phyloP scores from a whole-genome alignment of 305 asterid genomes.

The Solanum hybrid region DNA sequence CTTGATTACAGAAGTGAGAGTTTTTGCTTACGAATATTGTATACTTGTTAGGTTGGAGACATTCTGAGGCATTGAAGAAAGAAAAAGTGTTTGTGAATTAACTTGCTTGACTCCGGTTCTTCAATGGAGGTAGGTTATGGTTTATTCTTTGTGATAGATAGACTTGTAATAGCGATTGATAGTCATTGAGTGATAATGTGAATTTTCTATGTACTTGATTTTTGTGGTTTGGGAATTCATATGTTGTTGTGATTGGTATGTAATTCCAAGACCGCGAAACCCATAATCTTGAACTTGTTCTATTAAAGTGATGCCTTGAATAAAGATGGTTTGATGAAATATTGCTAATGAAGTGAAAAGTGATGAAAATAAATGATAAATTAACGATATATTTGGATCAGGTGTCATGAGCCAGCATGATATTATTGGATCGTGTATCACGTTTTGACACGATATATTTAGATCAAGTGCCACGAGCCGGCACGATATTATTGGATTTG shows the following conservation, averaged over 20 bases:
- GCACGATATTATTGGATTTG: background rate
- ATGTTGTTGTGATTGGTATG: background rate
- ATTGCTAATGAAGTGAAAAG: background rate
- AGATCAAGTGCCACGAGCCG: background rate
- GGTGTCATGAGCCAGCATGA: background rate
- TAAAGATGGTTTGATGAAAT: background rate
- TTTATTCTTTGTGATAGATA: background rate
- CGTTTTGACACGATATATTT: background rate
- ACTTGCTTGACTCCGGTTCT: background rate
- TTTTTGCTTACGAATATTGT: background rate
- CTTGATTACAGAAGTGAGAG: background rate
- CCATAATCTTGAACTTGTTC: background rate
- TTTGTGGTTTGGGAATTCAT: background rate
- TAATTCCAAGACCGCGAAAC: background rate
- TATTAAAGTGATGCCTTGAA: background rate
- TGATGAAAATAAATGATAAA: background rate
- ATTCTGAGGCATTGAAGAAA: background rate
- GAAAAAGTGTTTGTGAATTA: too few relatives aligned
- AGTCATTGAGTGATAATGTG: background rate
- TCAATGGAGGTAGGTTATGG: background rate
- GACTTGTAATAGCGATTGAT: background rate
- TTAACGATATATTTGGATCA: background rate
- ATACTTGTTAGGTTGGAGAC: background rate
- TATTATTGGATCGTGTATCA: background rate
- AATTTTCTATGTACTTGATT: background rate